A percentile compares a stretch with the other conserved stretches of the same genome.
Conservation (phyloP, 2,329 filamentous ascomycete species). For the Aurifilum marmelostoma region DNA sequence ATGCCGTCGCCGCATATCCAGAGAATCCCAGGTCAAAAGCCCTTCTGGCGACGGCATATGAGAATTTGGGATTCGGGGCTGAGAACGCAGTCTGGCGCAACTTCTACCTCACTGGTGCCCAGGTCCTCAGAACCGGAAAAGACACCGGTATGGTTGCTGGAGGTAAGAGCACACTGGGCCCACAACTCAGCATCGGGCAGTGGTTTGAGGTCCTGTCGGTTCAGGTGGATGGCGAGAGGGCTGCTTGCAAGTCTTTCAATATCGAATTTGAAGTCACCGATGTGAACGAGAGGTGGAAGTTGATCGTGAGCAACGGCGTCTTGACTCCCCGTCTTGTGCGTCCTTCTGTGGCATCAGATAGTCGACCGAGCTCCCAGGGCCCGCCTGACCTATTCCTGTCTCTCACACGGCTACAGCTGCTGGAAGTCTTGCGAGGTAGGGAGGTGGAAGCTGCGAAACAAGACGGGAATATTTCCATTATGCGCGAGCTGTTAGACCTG, state of each 20-base stretch:
- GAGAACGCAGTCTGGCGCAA: slow-evolving; percentile 48
- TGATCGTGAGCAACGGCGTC: slow-evolving; percentile 22
- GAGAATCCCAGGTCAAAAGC: slow-evolving; percentile 29
- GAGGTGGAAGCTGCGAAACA: slow-evolving; percentile 1
- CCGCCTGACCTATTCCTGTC: slow-evolving; percentile 1
- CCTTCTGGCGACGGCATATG: slow-evolving; percentile 39
- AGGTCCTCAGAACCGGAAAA: slow-evolving; percentile 33
- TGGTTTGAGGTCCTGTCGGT: slow-evolving; percentile 15
- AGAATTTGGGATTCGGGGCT: slow-evolving; percentile 40
- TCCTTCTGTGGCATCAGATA: neutral
- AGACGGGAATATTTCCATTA: neutral
- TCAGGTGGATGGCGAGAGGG: slow-evolving; percentile 14
- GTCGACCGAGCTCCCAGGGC: neutral
- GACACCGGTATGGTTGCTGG: slow-evolving; percentile 1
- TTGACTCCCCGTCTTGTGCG: slow-evolving; percentile 7
- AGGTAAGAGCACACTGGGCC: slow-evolving; percentile 3
- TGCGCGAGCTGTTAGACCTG: neutral
- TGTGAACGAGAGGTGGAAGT: slow-evolving; percentile 8
- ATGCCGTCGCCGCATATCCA: slow-evolving; percentile 39
- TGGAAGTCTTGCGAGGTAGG: slow-evolving; percentile 16
- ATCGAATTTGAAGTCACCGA: slow-evolving; percentile 14
- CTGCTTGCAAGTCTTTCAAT: neutral
- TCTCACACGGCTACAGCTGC: neutral
- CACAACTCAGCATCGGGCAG: slow-evolving; percentile 9
- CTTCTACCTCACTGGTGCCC: slow-evolving; percentile 41